phyloP scores from a whole-genome alignment of 257 asterid genomes.

The Jacaranda copaia region DNA sequence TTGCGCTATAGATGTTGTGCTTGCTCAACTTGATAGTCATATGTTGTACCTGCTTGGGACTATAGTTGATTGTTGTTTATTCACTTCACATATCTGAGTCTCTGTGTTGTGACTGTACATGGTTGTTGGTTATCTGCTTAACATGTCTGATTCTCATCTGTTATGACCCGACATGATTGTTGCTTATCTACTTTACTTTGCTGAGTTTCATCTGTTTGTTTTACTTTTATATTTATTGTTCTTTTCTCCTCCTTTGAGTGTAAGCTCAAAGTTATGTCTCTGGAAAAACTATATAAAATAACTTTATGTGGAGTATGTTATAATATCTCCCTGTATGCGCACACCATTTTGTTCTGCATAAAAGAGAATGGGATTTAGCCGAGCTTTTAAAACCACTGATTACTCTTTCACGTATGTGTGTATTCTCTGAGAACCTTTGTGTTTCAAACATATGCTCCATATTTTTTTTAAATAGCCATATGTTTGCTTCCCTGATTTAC shows the following conservation, averaged over 20 bases:
- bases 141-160: background rate
- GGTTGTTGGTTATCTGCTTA: background rate
- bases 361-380: background rate
- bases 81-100: background rate
- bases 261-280: slow-evolving; percentile 10
- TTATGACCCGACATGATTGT: background rate
- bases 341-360: background rate
- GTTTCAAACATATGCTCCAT: background rate
- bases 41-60: background rate
- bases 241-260: slow-evolving; percentile 4
- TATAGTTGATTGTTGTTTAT: slow-evolving; percentile 2
- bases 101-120: slow-evolving; percentile 14
- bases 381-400: background rate
- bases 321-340: background rate
- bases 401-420: background rate
- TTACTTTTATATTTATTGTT: background rate
- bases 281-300: background rate
- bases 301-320: background rate
- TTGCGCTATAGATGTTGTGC: background rate
- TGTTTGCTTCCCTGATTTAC: too few relatives aligned
- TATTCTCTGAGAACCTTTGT: background rate
- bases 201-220: slow-evolving; percentile 18
- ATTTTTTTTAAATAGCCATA: background rate
- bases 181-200: background rate
- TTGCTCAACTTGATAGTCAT: background rate